Conservation (phyloP, 352 stramenopile species). For the Peronospora farinosa region DNA sequence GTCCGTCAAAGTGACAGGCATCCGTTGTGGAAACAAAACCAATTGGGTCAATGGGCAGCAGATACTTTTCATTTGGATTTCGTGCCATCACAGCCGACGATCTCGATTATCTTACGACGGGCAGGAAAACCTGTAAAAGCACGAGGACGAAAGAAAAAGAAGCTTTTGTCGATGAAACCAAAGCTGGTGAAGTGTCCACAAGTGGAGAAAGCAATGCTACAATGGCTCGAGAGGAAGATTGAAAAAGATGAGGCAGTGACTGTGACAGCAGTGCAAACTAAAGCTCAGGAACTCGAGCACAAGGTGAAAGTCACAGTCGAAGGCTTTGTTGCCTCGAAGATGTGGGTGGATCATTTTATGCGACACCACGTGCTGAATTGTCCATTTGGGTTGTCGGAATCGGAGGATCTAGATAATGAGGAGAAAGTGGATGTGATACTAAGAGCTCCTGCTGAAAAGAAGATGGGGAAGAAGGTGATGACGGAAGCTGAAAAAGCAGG, state of each 20-base stretch:
- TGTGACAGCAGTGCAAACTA: conserved; percentile 5
- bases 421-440: not conserved
- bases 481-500: conserved; percentile 8
- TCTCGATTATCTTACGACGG: conserved; percentile 64
- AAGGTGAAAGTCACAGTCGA: conserved; percentile 10
- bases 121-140: conserved; percentile 31
- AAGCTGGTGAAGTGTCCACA: conserved; percentile 57
- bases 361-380: conserved; percentile 22
- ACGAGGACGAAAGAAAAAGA: conserved; percentile 45
- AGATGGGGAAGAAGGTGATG: not conserved
- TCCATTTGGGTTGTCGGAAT: conserved; percentile 24
- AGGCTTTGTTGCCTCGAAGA: conserved; percentile 24
- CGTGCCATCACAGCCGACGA: conserved; percentile 68
- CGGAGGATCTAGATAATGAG: conserved; percentile 17
- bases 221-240: conserved; percentile 44
- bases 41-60: conserved; percentile 60
- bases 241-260: conserved; percentile 22
- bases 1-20: conserved; percentile 58
- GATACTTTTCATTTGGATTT: conserved; percentile 45
- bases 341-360: conserved; percentile 30
- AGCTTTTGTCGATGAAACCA: conserved; percentile 34
- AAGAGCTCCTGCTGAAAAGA: conserved; percentile 2
- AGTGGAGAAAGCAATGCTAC: conserved; percentile 53
- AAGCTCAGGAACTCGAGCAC: conserved; percentile 14
- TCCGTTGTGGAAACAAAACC: conserved; percentile 52